Base-by-base conservation (phyloP, 2,329 filamentous ascomycete genomes). In the Fusarium fracticaudum region DNA sequence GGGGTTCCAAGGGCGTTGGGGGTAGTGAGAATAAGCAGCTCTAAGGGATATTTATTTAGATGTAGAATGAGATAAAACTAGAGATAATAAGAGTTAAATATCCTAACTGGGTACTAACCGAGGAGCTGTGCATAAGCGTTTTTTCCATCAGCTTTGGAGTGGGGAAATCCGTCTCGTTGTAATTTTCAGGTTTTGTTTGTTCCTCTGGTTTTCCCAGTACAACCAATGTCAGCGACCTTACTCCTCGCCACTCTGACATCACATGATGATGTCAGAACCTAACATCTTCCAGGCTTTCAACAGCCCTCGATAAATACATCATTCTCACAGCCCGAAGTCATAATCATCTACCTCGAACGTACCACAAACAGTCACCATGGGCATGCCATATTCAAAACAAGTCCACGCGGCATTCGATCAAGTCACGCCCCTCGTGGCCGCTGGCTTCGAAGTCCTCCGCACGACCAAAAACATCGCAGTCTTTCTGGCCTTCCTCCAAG, bases 401-500 rank as follows among this genome's bases (percentile, higher is more conserved):
- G 66, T 69, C 20, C 33, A 69, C 6, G 48, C 64, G 20, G 66
- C 66, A 6, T 69, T 69, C 3, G 66, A 69, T 1, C 66, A 69
- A 38, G 66, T 69, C 18, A 69, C 66, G 5, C 66, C 64, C 0
- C 44, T 69, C 3, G 66, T 69, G 4, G 66, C 64, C 9, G 66
- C 66, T 10, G 66, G 66, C 0, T 69, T 69, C 11, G 66, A 69
- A 51, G 66, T 69, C 3, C 64, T 69, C 14, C 13, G 54, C 54
- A 69, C 66, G 12, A 69, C 66, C 31, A 69, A 69, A 20, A 69
- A 69, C 8, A 69, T 69, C 7, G 66, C 66, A 0, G 61, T 69
- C 5, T 50, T 69, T 17, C 64, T 69, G 2, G 66, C 66, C 6
- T 35, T 67, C 4, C 48, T 69, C 3, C 66, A 69, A 38, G 58